These are phyloP conservation scores for Solanum hybrid DNA, from an alignment of 305 asterid genomes.

Conservation along the genomic window DNA sequence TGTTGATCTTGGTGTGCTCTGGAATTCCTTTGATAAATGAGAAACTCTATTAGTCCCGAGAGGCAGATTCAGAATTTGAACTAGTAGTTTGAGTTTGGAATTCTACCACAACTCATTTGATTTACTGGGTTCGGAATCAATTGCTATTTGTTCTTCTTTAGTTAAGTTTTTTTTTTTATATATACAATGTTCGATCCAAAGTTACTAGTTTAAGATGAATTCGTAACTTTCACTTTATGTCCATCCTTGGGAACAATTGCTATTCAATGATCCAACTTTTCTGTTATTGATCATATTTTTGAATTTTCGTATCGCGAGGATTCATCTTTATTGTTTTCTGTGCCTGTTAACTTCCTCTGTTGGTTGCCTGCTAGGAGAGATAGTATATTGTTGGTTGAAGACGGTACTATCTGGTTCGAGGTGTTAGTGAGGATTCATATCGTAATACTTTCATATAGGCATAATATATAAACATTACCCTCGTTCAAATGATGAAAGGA, in stretches of 20 bases:
- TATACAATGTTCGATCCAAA: not conserved
- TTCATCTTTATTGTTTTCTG: not conserved
- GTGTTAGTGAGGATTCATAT: not conserved
- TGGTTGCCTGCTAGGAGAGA: not conserved
- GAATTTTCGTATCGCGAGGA: not conserved
- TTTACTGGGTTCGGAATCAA: not conserved
- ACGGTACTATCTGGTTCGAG: no score
- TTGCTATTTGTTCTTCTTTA: not conserved
- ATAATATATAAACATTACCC: no score
- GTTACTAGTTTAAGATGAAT: not conserved
- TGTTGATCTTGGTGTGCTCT: slow-evolving; percentile 69
- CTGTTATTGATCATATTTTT: not conserved
- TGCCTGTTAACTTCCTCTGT: not conserved
- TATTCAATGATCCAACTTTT: not conserved
- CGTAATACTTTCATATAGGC: no score
- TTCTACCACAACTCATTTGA: not conserved
- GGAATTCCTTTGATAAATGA: slow-evolving; percentile 48
- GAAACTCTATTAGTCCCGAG: not conserved
- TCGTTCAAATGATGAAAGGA: not conserved
- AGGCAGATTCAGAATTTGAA: not conserved
- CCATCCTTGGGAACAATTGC: not conserved
- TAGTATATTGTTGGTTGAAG: no score
- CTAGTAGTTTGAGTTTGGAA: not conserved
- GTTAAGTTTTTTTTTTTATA: not conserved
- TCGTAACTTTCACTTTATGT: not conserved